phyloP scores from a whole-genome alignment of 768 basidiomycete species.

The Suillus placidus region DNA sequence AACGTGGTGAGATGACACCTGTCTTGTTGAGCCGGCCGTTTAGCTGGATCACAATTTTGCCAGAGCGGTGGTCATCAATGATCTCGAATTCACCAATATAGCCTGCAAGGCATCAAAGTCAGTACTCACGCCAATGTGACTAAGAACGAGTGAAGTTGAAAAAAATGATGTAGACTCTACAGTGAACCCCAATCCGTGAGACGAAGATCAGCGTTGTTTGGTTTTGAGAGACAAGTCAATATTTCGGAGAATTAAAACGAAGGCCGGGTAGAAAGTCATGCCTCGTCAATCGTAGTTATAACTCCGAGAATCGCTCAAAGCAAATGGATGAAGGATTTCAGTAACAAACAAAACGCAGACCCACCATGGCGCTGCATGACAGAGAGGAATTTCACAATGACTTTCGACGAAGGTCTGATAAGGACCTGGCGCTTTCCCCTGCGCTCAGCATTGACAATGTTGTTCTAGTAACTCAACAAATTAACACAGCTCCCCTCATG shows the following conservation, averaged over 20 bases:
- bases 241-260: conserved; percentile 87
- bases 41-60: conserved; percentile 97
- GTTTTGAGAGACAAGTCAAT: conserved; percentile 60
- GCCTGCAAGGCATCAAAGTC: conserved; percentile 49
- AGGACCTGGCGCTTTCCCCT: conserved; percentile 99
- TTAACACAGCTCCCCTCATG: not conserved
- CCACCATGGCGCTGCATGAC: conserved; percentile 99
- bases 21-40: conserved; percentile 99
- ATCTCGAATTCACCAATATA: conserved; percentile 99
- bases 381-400: conserved; percentile 94
- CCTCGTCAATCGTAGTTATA: conserved; percentile 86
- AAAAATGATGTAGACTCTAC: conserved; percentile 33
- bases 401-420: conserved; percentile 96
- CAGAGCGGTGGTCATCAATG: conserved; percentile 97
- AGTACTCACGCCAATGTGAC: conserved; percentile 43
- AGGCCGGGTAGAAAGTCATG: conserved; percentile 56
- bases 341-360: conserved; percentile 29
- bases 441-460: conserved; percentile 99
- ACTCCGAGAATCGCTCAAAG: conserved; percentile 58
- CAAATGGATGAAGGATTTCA: conserved; percentile 28
- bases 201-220: conserved; percentile 50
- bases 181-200: conserved; percentile 32
- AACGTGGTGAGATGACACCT: conserved; percentile 99
- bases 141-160: conserved; percentile 19
- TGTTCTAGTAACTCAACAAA: conserved; percentile 61